Percentiles rank a stretch among this genome's conserved stretches.
phyloP scores from a whole-genome alignment of 129 eudicot species.

The Glebionis coronaria region DNA sequence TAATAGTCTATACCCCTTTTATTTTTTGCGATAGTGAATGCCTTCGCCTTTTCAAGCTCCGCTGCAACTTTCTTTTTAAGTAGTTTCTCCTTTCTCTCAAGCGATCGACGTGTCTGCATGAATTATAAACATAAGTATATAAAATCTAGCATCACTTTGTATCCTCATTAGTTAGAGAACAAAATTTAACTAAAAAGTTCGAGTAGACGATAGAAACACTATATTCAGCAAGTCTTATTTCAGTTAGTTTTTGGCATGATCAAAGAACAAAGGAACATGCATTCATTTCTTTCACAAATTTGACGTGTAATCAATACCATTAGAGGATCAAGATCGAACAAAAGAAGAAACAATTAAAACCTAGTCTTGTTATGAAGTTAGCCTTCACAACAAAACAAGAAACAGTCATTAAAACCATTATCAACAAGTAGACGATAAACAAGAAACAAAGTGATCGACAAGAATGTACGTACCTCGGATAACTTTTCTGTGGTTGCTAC shows the following conservation, averaged over 20 bases:
- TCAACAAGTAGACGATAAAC: no score
- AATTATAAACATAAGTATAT: background rate
- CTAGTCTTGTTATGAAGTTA: no score
- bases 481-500: slow-evolving; percentile 50
- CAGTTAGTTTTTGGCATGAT: no score
- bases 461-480: slow-evolving; percentile 53
- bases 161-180: no score
- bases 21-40: slow-evolving; percentile 38
- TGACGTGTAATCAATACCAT: no score
- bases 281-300: no score
- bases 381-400: background rate
- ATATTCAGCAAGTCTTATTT: background rate
- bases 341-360: no score
- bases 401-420: background rate
- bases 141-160: background rate
- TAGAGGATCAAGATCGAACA: no score
- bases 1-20: slow-evolving; percentile 36
- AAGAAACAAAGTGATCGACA: background rate
- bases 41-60: slow-evolving; percentile 49
- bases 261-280: no score
- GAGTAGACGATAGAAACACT: no score
- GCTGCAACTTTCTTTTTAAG: slow-evolving; percentile 42
- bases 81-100: slow-evolving; percentile 48
- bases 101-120: slow-evolving; percentile 38
- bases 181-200: no score